A percentile compares a stretch with the other conserved stretches of the same genome.
Conservation (phyloP, 2,329 filamentous ascomycete genomes). For the Aspergillus cejpii region DNA sequence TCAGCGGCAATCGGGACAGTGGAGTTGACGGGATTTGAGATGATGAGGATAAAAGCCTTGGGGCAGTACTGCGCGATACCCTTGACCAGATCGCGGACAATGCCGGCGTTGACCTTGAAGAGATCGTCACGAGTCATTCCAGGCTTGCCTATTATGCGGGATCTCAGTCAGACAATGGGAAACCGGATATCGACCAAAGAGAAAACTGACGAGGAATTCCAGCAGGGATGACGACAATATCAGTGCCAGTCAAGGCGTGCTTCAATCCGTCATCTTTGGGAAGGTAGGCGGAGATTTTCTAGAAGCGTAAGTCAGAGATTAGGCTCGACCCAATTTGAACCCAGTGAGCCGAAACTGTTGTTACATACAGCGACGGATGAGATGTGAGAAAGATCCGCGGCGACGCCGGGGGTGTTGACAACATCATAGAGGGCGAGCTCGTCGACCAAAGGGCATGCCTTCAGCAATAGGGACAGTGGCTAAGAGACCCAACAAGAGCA, state of each 20-base stretch:
- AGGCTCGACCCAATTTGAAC: conserved; percentile 3
- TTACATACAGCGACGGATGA: conserved; percentile 72
- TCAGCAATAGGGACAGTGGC: conserved; percentile 94
- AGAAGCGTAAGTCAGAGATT: conserved; percentile 25
- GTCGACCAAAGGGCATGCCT: conserved; percentile 78
- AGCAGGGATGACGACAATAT: conserved; percentile 94
- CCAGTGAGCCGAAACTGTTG: conserved; percentile 3
- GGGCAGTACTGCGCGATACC: conserved; percentile 79
- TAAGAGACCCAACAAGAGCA: conserved; percentile 36
- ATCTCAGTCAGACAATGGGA: conserved; percentile 17
- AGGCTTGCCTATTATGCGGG: conserved; percentile 67
- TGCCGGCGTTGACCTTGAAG: conserved; percentile 99
- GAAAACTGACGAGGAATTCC: conserved; percentile 81
- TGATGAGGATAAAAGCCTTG: conserved; percentile 91
- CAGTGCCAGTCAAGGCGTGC: conserved; percentile 80
- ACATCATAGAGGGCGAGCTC: conserved; percentile 99
- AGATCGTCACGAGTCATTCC: conserved; percentile 99
- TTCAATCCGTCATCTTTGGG: conserved; percentile 80
- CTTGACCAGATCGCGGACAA: conserved; percentile 90
- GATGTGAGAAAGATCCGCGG: conserved; percentile 94
- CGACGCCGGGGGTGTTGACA: conserved; percentile 95
- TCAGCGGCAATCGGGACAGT: conserved; percentile 97
- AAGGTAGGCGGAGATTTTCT: conserved; percentile 85
- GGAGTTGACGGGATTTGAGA: conserved; percentile 99
- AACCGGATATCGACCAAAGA: not conserved